Conservation (phyloP, 1,139 yeast species). For the Spencermartinsiella ligniputridi region DNA sequence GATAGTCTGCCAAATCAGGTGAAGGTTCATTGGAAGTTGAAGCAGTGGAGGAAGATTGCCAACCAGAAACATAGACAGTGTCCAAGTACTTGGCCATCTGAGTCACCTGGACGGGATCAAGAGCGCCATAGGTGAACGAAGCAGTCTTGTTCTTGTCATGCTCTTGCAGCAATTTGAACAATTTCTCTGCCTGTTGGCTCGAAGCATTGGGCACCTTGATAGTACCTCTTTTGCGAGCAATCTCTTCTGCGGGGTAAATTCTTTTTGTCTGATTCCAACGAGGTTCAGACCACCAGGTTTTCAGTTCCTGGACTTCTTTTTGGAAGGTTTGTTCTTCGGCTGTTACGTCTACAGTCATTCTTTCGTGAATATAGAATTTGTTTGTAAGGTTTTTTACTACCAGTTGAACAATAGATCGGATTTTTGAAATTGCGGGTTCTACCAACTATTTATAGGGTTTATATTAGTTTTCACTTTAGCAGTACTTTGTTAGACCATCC, state of each 20-base stretch:
- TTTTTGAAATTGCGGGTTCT: too few relatives aligned
- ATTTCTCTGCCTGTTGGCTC: slow-evolving; percentile 76
- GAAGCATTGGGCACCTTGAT: slow-evolving; percentile 68
- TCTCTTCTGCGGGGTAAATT: slow-evolving; percentile 82
- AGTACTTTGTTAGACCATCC: too few relatives aligned
- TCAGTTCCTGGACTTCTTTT: slow-evolving; percentile 65
- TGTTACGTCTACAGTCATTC: slow-evolving; percentile 9
- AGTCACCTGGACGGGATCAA: slow-evolving; percentile 93
- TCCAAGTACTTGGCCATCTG: slow-evolving; percentile 97
- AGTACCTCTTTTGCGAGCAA: slow-evolving; percentile 84
- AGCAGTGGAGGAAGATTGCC: slow-evolving; percentile 98
- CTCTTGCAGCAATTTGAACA: slow-evolving; percentile 61
- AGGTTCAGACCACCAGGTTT: slow-evolving; percentile 88
- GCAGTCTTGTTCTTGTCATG: slow-evolving; percentile 73
- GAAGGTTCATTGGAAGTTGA: slow-evolving; percentile 96
- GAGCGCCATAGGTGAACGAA: slow-evolving; percentile 91
- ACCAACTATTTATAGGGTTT: neutral
- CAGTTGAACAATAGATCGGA: too few relatives aligned
- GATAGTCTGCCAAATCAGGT: slow-evolving; percentile 97
- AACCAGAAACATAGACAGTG: slow-evolving; percentile 89
- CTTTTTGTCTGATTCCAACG: slow-evolving; percentile 90
- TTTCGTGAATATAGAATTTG: too few relatives aligned
- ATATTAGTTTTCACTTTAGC: neutral
- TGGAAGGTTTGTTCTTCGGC: slow-evolving; percentile 64
- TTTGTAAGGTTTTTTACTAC: too few relatives aligned